These are phyloP conservation scores for Triticum timopheevii DNA, from an alignment of 176 grass and related monocot genomes.

Conservation along the genomic window DNA sequence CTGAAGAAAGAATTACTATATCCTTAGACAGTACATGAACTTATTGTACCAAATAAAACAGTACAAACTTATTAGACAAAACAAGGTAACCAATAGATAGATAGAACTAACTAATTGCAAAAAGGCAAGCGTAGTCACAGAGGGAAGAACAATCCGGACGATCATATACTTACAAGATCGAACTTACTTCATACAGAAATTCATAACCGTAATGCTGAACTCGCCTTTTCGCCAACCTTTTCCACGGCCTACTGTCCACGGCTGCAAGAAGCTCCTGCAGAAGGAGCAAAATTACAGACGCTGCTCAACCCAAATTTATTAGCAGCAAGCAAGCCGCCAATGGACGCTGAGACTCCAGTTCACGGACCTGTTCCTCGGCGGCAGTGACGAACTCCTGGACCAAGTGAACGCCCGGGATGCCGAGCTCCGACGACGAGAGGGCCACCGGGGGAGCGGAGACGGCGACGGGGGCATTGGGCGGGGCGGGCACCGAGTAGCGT, in stretches of 20 bases:
- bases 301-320: background rate
- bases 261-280: conserved; percentile 71
- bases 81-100: background rate
- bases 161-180: conserved; percentile 33
- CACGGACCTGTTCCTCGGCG: conserved; percentile 68
- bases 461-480: conserved; percentile 33
- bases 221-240: conserved; percentile 72
- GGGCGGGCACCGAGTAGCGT: conserved; percentile 55
- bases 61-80: background rate
- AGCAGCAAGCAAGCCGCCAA: background rate
- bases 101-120: background rate
- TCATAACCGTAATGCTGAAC: conserved; percentile 99
- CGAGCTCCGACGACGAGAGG: conserved; percentile 52
- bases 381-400: conserved; percentile 68
- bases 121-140: background rate
- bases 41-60: background rate
- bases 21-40: background rate
- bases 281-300: background rate
- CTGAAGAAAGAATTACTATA: background rate
- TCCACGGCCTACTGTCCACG: conserved; percentile 71
- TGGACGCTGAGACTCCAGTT: background rate
- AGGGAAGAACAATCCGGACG: background rate
- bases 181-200: conserved; percentile 92
- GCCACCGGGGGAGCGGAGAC: conserved; percentile 41
- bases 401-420: conserved; percentile 73